Evolutionary conservation across 2,329 filamentous ascomycete genomes (phyloP).

Genomic region (Cytospora schulzeri): DNA sequence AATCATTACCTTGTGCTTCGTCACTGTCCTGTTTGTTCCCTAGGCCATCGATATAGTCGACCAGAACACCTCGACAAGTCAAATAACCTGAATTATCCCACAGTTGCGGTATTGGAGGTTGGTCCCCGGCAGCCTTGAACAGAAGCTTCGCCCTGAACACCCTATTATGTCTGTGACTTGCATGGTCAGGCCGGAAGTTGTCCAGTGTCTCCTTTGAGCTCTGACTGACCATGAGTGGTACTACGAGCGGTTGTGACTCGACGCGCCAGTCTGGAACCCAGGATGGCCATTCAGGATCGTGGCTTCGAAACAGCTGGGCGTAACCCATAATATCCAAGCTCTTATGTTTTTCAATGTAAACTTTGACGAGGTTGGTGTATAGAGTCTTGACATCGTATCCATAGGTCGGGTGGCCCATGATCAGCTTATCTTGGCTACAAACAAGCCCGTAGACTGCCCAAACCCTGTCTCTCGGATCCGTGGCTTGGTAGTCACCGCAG

Average conservation of each 20-base stretch:
- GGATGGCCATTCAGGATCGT: slow-evolving; percentile 7
- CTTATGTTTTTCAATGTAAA: slow-evolving; percentile 6
- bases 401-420: slow-evolving; percentile 20
- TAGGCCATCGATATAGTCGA: slow-evolving; percentile 18
- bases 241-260: slow-evolving; percentile 5
- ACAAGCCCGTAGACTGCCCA: slow-evolving; percentile 19
- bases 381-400: slow-evolving; percentile 12
- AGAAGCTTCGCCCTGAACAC: not conserved
- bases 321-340: slow-evolving; percentile 20
- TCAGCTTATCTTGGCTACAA: slow-evolving; percentile 13
- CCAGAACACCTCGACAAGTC: slow-evolving; percentile 8
- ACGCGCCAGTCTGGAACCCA: slow-evolving; percentile 23
- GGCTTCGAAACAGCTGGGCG: slow-evolving; percentile 14
- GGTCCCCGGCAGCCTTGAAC: slow-evolving; percentile 6
- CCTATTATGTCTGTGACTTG: not conserved
- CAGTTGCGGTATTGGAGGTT: not conserved
- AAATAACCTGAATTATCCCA: not conserved
- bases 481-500: slow-evolving; percentile 20
- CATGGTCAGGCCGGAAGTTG: slow-evolving; percentile 15
- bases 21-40: not conserved
- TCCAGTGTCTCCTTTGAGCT: slow-evolving; percentile 17
- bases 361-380: slow-evolving; percentile 15
- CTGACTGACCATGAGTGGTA: slow-evolving; percentile 23
- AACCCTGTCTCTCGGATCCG: slow-evolving; percentile 18
- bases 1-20: not conserved